Base-by-base conservation (phyloP, 2,329 filamentous ascomycete genomes). In the Diplodia scrobiculata region DNA sequence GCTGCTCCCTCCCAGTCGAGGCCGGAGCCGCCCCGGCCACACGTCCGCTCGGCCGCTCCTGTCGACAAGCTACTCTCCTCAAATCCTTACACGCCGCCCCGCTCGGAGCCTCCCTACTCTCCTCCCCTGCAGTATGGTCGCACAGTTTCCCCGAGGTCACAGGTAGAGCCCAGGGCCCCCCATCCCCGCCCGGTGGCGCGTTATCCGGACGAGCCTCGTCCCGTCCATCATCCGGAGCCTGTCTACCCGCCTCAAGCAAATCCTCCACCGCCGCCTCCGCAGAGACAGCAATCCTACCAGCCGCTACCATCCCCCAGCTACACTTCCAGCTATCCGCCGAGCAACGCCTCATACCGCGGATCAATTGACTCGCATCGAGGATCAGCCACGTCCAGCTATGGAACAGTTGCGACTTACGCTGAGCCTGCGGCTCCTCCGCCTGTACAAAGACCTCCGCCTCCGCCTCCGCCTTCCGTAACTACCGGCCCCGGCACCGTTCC, bases 251-350 rank as follows among this genome's bases (percentile, higher is more conserved):
- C 76, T 70, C 76, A 76, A 75, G 71, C 74, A 59, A 78, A 76
- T 50, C 76, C 75, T 66, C 68, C 74, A 9, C 63, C 63, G 10
- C 63, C 63, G 14, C 63, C 63, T 19, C 52, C 63, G 29, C 59
- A 60, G 38, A 47, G 63, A n/a, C 63, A 66, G 29, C 53, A 59
- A 13, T 19, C 38, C 11, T 62, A 64, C 38, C 59, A 76, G 65
- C 72, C 75, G 62, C 70, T 77, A 34, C 74, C 74, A n/a, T 78
- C 76, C 58, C 76, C 77, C 62, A 74, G 72, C 69, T 77, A 78
- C 69, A 76, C 76, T 59, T 73, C 77, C 47, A 78, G 73, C 70
- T 78, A 78, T 70, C 71, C 74, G 27, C 75, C 75, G 45, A 78
- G 74, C 70, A 75, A 71, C 66, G 76, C 73, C 67, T 71, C 74